These are phyloP conservation scores for Corymbia citriodora DNA, from an alignment of 441 rosid species.

Conservation along the genomic window DNA sequence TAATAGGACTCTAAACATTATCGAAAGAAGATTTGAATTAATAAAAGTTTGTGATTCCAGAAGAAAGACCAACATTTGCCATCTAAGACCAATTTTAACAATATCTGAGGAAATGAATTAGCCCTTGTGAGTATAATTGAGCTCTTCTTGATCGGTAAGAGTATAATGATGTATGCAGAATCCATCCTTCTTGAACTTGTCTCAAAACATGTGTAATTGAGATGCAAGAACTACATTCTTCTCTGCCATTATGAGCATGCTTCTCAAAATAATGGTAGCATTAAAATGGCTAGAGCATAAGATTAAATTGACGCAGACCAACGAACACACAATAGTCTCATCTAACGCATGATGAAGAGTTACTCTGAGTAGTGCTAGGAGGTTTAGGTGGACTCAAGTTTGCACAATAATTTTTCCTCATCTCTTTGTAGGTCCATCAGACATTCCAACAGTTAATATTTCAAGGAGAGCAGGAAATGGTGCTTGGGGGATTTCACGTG, in stretches of 20 bases:
- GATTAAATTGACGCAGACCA: neutral
- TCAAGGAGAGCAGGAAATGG: conserved; percentile 25
- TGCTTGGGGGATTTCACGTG: conserved; percentile 47
- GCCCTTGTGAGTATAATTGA: neutral
- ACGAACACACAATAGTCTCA: neutral
- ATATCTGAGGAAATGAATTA: neutral
- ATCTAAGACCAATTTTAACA: neutral
- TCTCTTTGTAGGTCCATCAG: conserved; percentile 21
- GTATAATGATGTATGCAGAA: neutral
- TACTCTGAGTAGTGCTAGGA: neutral
- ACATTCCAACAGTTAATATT: conserved; percentile 21
- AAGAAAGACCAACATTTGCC: neutral
- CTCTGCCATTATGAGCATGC: neutral
- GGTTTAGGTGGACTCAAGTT: neutral
- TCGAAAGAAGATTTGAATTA: neutral
- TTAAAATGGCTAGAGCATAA: neutral
- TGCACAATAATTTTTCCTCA: neutral
- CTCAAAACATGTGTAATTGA: neutral
- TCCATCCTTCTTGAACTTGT: neutral
- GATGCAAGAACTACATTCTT: neutral
- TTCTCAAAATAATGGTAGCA: neutral
- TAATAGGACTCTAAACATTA: neutral
- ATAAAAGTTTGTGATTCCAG: neutral
- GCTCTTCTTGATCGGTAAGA: neutral
- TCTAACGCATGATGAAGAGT: neutral